Percentiles rank a stretch among this genome's conserved stretches.
phyloP scores from a whole-genome alignment of 192 early-diverging fungal species.

The Thamnidium elegans region DNA sequence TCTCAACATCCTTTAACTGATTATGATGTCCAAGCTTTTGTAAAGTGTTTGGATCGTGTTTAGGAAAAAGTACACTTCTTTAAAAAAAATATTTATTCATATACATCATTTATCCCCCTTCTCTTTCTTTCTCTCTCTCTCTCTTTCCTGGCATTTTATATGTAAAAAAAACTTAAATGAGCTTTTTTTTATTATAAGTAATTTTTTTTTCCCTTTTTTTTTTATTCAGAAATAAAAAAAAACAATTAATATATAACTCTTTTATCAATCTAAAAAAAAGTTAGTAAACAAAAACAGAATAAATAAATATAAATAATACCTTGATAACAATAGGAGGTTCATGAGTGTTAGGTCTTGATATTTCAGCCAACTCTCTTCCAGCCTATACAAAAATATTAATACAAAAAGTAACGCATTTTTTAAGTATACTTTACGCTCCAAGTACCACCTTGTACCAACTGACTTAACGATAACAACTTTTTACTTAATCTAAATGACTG shows the following conservation, averaged over 20 bases:
- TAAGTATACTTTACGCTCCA: constrained; percentile 65
- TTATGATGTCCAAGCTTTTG: constrained; percentile 16
- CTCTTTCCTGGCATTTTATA: not conserved
- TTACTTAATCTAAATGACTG: constrained; percentile 50
- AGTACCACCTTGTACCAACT: constrained; percentile 88
- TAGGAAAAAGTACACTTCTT: too few species aligned
- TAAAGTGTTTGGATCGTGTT: constrained; percentile 20
- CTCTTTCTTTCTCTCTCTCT: constrained; percentile 1
- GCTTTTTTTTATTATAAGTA: too few species aligned
- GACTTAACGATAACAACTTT: constrained; percentile 67
- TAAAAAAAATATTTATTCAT: too few species aligned
- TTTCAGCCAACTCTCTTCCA: constrained; percentile 84
- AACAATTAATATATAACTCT: constrained; percentile 7
- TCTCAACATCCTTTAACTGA: constrained; percentile 14
- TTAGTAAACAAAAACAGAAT: not conserved
- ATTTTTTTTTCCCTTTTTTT: constrained; percentile 7
- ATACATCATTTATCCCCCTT: not conserved
- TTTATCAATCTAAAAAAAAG: constrained; percentile 9
- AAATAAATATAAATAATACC: constrained; percentile 5
- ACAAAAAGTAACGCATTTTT: not conserved
- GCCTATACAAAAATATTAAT: constrained; percentile 26
- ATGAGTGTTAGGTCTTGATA: constrained; percentile 70
- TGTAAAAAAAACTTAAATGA: too few species aligned
- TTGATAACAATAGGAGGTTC: constrained; percentile 91
- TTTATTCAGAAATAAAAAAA: not conserved